Base-by-base conservation (phyloP, 1,284 basidiomycete species). In the Thelephora terrestris region DNA sequence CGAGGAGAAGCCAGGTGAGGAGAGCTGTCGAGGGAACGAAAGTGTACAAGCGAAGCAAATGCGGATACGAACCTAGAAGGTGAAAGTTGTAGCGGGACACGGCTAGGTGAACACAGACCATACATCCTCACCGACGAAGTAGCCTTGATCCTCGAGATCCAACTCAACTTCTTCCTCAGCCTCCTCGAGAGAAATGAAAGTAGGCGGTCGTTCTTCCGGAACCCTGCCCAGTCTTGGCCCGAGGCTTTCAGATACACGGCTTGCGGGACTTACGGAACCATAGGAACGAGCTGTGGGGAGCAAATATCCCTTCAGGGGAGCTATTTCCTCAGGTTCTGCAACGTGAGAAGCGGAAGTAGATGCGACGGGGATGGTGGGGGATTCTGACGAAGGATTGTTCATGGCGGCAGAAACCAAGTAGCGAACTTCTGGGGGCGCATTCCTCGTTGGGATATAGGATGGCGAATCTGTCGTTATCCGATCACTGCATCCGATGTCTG, bases 1-100 rank as follows among this genome's bases (percentile, higher is more conserved):
- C 75, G 24, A 84, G 66, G 23, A 75, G 49, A 7, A 68, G 53
- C 55, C 81, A 76, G 6, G 71, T 60, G 25, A 76, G 43, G 29
- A 75, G 32, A 4, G 74, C 73, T 0, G 72, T 71, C 21, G 78
- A 45, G 1, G 83, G 81, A 7, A 78, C 76, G 32, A 82, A 61
- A 2, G 72, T 68, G 57, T 85, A 82, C 32, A 78, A 52, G 9
- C 66, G 60, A 17, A 83, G 47, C 6, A 79, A 61, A 36, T 66
- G 67, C 40, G 58, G 63, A 64, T 82, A 85, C 2, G 79, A 82
- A n/a, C 81, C 83, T 85, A 53, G 42, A 51, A 17, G 50, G 43
- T 29, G 27, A 25, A n/a, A 16, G 38, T 23, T 18, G 20, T 43
- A 34, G 47, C 12, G 42, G 18, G 25, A 47, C 45, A 20, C 20